Percentiles rank a stretch among this genome's conserved stretches.
phyloP scores from a whole-genome alignment of 1,284 basidiomycete species.

The Cystobasidium sp. region DNA sequence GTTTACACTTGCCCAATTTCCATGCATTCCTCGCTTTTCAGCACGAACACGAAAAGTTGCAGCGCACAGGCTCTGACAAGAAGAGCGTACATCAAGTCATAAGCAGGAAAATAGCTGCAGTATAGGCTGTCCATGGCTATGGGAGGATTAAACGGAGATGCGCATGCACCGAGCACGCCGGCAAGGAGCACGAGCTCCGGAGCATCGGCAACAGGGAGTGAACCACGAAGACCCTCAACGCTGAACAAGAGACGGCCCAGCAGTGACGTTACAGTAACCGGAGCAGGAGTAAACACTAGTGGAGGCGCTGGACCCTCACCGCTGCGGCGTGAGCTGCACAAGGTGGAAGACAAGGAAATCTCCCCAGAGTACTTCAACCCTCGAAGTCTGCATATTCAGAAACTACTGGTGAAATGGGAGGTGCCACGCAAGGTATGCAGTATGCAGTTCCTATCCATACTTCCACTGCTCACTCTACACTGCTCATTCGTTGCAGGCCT shows the following conservation, averaged over 20 bases:
- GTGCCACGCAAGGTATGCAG: conserved; percentile 34
- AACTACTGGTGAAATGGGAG: conserved; percentile 39
- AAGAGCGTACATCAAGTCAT: not conserved
- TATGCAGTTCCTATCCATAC: not conserved
- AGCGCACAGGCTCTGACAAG: not conserved
- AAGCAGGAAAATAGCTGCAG: not conserved
- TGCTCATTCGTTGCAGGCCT: conserved; percentile 13
- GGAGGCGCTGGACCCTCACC: conserved; percentile 37
- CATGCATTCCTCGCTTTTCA: conserved; percentile 9
- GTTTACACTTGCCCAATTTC: not conserved
- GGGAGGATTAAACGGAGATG: conserved; percentile 33
- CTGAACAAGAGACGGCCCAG: conserved; percentile 41
- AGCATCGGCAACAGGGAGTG: conserved; percentile 6
- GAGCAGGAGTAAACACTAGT: conserved; percentile 31
- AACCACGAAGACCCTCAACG: conserved; percentile 29
- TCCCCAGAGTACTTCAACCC: conserved; percentile 19
- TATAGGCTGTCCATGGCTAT: not conserved
- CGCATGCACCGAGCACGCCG: conserved; percentile 39
- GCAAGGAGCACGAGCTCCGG: conserved; percentile 9
- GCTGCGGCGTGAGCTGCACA: conserved; percentile 31
- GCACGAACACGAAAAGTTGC: not conserved
- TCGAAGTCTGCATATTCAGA: conserved; percentile 29
- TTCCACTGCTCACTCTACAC: not conserved
- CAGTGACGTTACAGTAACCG: conserved; percentile 7
- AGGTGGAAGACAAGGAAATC: conserved; percentile 15